Evolutionary conservation across 257 asterid species (phyloP), one percentile per base, ranked within the genome.

Genomic region (Lavandula angustifolia): DNA sequence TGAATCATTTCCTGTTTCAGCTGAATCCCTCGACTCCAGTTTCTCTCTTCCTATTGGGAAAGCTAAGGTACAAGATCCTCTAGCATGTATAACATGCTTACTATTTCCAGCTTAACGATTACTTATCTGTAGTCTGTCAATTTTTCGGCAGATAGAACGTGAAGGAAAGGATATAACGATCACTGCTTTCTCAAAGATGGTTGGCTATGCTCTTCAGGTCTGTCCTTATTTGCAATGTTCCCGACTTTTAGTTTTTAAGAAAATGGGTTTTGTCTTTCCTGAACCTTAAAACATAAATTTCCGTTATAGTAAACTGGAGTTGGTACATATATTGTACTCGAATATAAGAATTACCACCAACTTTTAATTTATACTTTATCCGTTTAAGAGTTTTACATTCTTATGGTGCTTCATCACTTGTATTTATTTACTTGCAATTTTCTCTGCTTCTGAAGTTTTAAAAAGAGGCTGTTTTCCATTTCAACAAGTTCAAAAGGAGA

Each of bases 171-270:
- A 86, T 80, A 85, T 86, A 10, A 88, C 95, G 0, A 82, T 88
- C 70, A 76, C 89, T 43, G 86, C 92, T 70, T 88, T 84, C 78
- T 86, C 96, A 57, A 88, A 84, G 79, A 88, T 88, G 95, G 96
- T 88, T 37, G 95, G 89, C 66, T 79, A 74, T 74, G 86, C 92
- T 14, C 88, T 84, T 43, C 74, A 86, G 96, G 92, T 85, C n/a
- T 71, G 86, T 67, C 66, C 38, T 18, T 69, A 54, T 74, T 64
- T 63, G 51, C 58, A 46, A 54, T 13, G 46, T 48, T 41, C 62
- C 57, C 50, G 9, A 32, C 68, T 10, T 42, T 22, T 58, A 41
- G 18, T 7, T 41, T 63, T 55, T 27, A 41, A 54, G 58, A 44
- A 2, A 9, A 60, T 22, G 40, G 13, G 54, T 5, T 34, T 58